phyloP scores from a whole-genome alignment of 192 early-diverging fungal genomes.

The Spizellomyces punctatus region DNA sequence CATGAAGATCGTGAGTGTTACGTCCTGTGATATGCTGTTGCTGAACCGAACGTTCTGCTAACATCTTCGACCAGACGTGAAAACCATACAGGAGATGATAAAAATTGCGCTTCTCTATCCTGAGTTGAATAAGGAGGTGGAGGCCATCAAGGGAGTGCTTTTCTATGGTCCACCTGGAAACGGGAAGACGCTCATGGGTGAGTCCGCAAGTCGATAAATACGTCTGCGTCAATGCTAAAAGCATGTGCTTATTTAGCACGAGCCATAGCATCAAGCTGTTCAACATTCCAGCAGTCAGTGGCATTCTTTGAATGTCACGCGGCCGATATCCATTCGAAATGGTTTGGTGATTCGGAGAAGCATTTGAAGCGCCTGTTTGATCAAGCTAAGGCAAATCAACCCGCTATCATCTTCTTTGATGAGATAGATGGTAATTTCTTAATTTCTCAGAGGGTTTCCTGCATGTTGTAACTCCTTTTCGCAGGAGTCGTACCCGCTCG shows the following conservation, averaged over 20 bases:
- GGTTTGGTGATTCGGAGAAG: slow-evolving; percentile 75
- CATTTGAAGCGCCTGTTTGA: slow-evolving; percentile 70
- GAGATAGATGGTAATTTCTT: slow-evolving; percentile 67
- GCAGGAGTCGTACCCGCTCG: slow-evolving; percentile 16
- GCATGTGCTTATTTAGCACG: slow-evolving; percentile 25
- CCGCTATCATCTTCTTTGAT: slow-evolving; percentile 79
- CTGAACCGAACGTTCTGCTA: not conserved
- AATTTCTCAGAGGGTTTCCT: not conserved
- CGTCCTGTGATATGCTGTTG: not conserved
- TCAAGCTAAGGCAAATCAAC: slow-evolving; percentile 68
- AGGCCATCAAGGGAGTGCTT: slow-evolving; percentile 65
- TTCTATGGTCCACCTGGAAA: slow-evolving; percentile 73
- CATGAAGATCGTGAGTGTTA: slow-evolving; percentile 30
- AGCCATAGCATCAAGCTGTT: slow-evolving; percentile 48
- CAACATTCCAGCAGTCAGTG: slow-evolving; percentile 47
- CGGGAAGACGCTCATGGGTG: slow-evolving; percentile 75
- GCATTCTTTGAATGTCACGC: slow-evolving; percentile 77
- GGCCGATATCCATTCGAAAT: slow-evolving; percentile 71
- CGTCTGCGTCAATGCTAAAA: not conserved
- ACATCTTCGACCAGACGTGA: slow-evolving; percentile 43
- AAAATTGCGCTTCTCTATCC: slow-evolving; percentile 75
- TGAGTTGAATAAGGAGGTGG: slow-evolving; percentile 43
- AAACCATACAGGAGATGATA: slow-evolving; percentile 76
- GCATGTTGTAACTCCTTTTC: not conserved
- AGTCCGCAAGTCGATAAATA: slow-evolving; percentile 17